Conservation (phyloP, 495 filamentous ascomycete genomes). For the Aspergillus incahuasiensis region DNA sequence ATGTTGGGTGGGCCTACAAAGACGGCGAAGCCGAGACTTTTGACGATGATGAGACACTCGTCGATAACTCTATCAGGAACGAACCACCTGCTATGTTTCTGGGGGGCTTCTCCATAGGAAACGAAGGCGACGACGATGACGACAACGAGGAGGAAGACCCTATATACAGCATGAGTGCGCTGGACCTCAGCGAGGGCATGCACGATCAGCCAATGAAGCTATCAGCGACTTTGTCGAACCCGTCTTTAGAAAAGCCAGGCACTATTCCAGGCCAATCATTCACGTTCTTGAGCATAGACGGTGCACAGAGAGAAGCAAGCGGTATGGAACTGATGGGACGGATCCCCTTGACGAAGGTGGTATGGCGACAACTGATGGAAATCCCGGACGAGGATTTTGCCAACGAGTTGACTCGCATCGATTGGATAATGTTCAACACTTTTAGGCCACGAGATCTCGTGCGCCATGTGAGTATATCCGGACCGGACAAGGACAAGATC, state of each 20-base stretch:
- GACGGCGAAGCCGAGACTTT: constrained; percentile 52
- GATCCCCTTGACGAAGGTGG: constrained; percentile 63
- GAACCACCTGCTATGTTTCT: constrained; percentile 39
- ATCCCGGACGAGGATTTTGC: constrained; percentile 77
- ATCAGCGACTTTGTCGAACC: constrained; percentile 40
- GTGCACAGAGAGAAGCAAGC: constrained; percentile 68
- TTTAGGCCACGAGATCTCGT: constrained; percentile 93
- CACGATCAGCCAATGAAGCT: constrained; percentile 36
- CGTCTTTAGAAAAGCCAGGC: constrained; percentile 37
- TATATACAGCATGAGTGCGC: constrained; percentile 40
- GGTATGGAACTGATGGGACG: constrained; percentile 58
- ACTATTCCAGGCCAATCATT: constrained; percentile 41
- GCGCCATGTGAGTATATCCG: constrained; percentile 75
- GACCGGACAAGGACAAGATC: constrained; percentile 67
- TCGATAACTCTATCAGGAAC: constrained; percentile 35
- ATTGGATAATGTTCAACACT: constrained; percentile 96
- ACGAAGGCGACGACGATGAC: constrained; percentile 13
- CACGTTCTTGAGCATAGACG: constrained; percentile 55
- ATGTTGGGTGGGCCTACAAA: constrained; percentile 69
- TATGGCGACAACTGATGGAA: constrained; percentile 82
- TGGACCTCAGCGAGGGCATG: constrained; percentile 41
- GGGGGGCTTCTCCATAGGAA: constrained; percentile 18
- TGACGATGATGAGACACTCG: constrained; percentile 32
- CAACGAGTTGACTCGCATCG: constrained; percentile 86
- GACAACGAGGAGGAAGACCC: constrained; percentile 37